Evolutionary conservation across 768 basidiomycete species (phyloP).

Genomic region (Rhodotorula paludigena): DNA sequence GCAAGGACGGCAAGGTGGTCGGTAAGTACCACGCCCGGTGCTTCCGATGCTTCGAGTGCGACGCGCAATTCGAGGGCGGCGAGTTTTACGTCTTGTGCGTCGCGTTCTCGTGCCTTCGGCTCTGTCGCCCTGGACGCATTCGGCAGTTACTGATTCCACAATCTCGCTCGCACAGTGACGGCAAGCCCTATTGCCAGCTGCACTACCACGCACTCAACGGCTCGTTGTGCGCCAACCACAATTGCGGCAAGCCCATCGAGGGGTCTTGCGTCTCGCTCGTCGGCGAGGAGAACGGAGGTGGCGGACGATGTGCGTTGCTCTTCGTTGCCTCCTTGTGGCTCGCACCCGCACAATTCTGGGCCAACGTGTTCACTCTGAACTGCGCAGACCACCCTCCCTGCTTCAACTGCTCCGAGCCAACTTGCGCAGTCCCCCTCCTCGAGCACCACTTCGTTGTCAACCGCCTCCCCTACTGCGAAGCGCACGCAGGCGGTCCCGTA

Average conservation of each 20-base stretch:
- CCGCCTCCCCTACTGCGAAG: constrained; percentile 41
- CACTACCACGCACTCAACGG: constrained; percentile 42
- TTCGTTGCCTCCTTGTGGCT: background rate
- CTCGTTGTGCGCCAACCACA: constrained; percentile 35
- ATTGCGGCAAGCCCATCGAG: constrained; percentile 39
- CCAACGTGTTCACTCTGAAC: background rate
- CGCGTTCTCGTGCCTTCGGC: background rate
- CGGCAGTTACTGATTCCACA: background rate
- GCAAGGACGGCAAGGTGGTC: constrained; percentile 41
- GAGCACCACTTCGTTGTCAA: constrained; percentile 42
- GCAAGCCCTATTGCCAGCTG: constrained; percentile 38
- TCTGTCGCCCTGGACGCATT: background rate
- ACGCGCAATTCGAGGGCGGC: constrained; percentile 30
- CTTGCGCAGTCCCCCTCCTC: constrained; percentile 32
- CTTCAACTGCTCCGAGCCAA: constrained; percentile 38
- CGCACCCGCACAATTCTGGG: background rate
- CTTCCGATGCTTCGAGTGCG: constrained; percentile 38
- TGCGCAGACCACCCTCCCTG: constrained; percentile 41
- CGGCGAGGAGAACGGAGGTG: constrained; percentile 39
- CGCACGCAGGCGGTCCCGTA: constrained; percentile 15
- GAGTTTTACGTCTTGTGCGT: constrained; percentile 43
- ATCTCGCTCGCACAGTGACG: constrained; percentile 8
- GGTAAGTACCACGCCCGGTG: constrained; percentile 38
- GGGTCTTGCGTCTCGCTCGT: constrained; percentile 42
- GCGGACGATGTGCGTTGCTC: constrained; percentile 37